Evolutionary conservation across 1,139 yeast species (phyloP), one percentile per base, ranked within the genome.

Genomic region (Yamadazyma kanchanaburiensis): DNA sequence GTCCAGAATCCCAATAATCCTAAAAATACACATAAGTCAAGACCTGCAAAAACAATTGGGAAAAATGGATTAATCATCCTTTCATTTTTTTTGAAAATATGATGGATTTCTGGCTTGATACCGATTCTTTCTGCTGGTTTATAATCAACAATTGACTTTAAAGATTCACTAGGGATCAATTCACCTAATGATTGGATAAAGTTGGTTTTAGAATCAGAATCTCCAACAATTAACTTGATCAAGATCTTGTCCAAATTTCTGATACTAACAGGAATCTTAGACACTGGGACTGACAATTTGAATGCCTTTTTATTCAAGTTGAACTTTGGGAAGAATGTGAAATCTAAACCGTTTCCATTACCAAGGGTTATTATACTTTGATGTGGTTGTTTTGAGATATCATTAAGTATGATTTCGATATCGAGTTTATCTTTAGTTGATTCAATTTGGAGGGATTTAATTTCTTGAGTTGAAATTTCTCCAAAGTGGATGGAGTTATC

Each of bases 51-150:
- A 1, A 64, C 50, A 14, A 70, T 37, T 1, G 94, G 85, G 25
- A 84, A 43, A 2, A 67, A 38, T 8, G 78, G 55, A 35, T 76
- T 64, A 8, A 79, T 80, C 14, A 79, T 75, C 27, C 58, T 56
- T 22, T 81, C 79, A 16, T 76, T 74, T 5, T 61, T 51, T 37
- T 68, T 70, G 67, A 88, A 88, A 27, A 64, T 58, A 53, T 87
- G 94, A 42, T 64, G 64, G 44, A 88, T 83, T 56, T 84, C 94
- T 6, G 83, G 79, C 52, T 70, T 60, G 17, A 64, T 50, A 2
- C 72, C 79, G 37, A 75, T 58, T 48, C 72, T 64, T 23, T 42
- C 39, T 6, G 50, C 41, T n/a, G 69, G 57, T 34, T 56, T 49
- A 37, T 64, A 51, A 6, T 47, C 48, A 26, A 48, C 45, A 10